Conservation (phyloP, 768 basidiomycete species). For the Hysterangium stoloniferum region DNA sequence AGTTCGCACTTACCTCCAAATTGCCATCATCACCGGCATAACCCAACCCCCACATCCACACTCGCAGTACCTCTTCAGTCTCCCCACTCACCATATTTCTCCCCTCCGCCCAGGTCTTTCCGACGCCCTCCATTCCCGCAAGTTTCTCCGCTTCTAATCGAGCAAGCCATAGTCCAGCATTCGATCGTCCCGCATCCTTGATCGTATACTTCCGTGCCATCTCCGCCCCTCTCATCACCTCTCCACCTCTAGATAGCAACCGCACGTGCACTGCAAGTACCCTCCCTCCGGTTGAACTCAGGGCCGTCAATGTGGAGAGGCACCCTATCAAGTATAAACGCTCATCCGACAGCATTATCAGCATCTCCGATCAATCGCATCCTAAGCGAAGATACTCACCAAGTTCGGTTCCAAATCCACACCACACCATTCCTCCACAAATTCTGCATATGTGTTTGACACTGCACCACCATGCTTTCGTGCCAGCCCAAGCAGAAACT, state of each 20-base stretch:
- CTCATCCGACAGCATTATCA: slow-evolving; percentile 24
- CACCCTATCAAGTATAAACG: slow-evolving; percentile 41
- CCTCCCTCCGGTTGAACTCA: background rate
- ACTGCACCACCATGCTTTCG: slow-evolving; percentile 14
- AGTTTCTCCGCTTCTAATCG: slow-evolving; percentile 38
- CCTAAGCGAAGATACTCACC: slow-evolving; percentile 18
- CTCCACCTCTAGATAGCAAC: slow-evolving; percentile 21
- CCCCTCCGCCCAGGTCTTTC: slow-evolving; percentile 38
- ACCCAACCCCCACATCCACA: slow-evolving; percentile 52
- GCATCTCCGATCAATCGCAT: slow-evolving; percentile 14
- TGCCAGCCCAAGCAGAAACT: slow-evolving; percentile 36
- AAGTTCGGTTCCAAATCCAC: slow-evolving; percentile 26
- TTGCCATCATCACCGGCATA: slow-evolving; percentile 10
- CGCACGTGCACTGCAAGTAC: slow-evolving; percentile 32
- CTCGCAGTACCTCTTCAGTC: slow-evolving; percentile 27
- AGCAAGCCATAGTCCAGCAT: slow-evolving; percentile 45
- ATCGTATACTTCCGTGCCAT: slow-evolving; percentile 42
- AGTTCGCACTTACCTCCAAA: slow-evolving; percentile 17
- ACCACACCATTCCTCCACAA: slow-evolving; percentile 41
- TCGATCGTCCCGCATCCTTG: slow-evolving; percentile 24
- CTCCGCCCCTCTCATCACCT: slow-evolving; percentile 28
- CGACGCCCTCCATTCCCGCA: slow-evolving; percentile 18
- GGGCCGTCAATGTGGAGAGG: slow-evolving; percentile 14
- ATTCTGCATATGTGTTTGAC: slow-evolving; percentile 34
- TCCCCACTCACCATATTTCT: slow-evolving; percentile 29